Evolutionary conservation across 2,329 filamentous ascomycete genomes (phyloP), one percentile per base, ranked within the genome.

Genomic region (Meredithiella fracta): DNA sequence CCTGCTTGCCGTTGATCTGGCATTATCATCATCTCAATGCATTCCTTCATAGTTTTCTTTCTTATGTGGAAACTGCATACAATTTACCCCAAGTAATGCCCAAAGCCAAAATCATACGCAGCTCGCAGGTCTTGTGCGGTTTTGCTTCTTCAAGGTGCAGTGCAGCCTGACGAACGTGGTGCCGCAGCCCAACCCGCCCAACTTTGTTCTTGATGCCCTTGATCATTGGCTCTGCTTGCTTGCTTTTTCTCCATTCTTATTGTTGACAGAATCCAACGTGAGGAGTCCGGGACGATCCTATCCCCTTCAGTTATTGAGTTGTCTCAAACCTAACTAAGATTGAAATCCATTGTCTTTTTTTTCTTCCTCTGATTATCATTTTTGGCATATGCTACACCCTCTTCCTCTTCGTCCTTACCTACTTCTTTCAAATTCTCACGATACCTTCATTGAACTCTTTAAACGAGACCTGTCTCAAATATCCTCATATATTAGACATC

Each of bases 171-270:
- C 22, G 4, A 25, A 23, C 22, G 23, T 22, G 22, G 44, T 22
- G 11, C 44, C 23, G 44, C 44, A 49, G 44, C 44, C 44, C 44
- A 49, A 49, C 44, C 44, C 44, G 44, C 44, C 44, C 44, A 49
- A 49, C 44, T 22, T 49, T 49, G 44, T 49, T 44, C 44, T 42
- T 20, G 20, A 49, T 49, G 25, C 44, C 44, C 44, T 42, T 20
- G 29, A 20, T 22, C 9, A 38, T 31, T 38, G 11, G 20, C 37
- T 26, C n/a, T 25, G 20, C 15, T 55, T 37, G 25, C 44, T 54
- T 47, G 37, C 14, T 47, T 20, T 54, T 49, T 11, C 11, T 15
- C 20, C 42, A 20, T 42, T 54, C 6, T 15, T 47, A 8, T 40
- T 20, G 23, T 54, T 31, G 5, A 38, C 37, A 9, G 25, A 49